Conservation (phyloP, 192 early-diverging fungal genomes). For the Jimgerdemannia lactiflua region DNA sequence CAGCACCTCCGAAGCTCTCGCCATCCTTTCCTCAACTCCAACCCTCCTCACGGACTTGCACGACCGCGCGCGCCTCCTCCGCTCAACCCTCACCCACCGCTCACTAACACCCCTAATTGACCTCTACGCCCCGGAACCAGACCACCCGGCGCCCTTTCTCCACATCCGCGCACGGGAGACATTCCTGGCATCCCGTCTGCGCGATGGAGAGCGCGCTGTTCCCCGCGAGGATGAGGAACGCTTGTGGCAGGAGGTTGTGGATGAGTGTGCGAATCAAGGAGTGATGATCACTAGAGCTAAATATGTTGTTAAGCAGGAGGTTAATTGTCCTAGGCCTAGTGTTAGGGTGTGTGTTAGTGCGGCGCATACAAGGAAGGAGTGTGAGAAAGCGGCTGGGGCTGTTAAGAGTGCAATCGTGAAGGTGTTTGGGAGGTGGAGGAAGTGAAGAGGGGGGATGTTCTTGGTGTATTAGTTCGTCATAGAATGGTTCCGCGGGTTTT, state of each 20-base stretch:
- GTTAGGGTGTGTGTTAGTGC: conserved; percentile 80
- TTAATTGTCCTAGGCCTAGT: conserved; percentile 66
- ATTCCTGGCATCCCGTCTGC: conserved; percentile 12
- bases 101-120: conserved; percentile 20
- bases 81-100: conserved; percentile 22
- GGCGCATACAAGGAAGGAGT: conserved; percentile 78
- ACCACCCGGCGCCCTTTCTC: conserved; percentile 59
- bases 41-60: conserved; percentile 47
- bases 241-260: conserved; percentile 79
- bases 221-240: conserved; percentile 70
- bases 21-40: conserved; percentile 50
- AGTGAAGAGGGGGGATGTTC: not conserved
- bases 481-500: too few species aligned
- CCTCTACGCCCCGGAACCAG: conserved; percentile 1
- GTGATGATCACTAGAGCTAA: conserved; percentile 85
- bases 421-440: conserved; percentile 38
- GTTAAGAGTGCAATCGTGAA: conserved; percentile 71
- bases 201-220: conserved; percentile 14
- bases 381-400: conserved; percentile 76
- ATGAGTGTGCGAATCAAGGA: conserved; percentile 74
- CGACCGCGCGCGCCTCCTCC: conserved; percentile 64
- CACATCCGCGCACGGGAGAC: conserved; percentile 66
- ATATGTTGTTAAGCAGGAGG: conserved; percentile 85
- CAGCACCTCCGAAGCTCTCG: conserved; percentile 81
- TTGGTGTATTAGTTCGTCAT: too few species aligned